Base-by-base conservation (phyloP, 2,329 filamentous ascomycete genomes). In the Penicillium corylophilum region DNA sequence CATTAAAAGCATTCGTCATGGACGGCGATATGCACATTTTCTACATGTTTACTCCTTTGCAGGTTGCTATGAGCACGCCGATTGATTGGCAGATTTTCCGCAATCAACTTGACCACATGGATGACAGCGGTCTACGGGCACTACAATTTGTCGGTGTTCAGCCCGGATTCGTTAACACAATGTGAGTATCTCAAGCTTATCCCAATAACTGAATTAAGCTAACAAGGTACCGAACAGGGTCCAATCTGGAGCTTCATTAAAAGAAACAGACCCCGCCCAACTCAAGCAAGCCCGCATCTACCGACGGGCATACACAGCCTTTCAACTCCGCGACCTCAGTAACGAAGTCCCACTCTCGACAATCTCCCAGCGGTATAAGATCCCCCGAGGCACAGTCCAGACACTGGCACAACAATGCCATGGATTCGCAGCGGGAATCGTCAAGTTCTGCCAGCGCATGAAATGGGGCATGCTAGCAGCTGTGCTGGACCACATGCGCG, bases 11-110 rank as follows among this genome's bases (percentile, higher is more conserved):
- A 1, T 91, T 92, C 63, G 88, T 90, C 12, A 85, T 92, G 82
- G 87, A 91, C 63, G 85, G 87, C 4, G 88, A 92, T 56, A 86
- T 92, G 84, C 88, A 91, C 62, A 80, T 89, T 12, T 79, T 90
- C 42, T 92, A 91, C 65, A 84, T 83, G 33, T 90, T 91, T 57
- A 90, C 88, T 0, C 88, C 88, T 0, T 79, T 91, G 2, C 84
- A 89, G 52, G 66, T 69, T 20, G 67, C 71, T 8, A 64, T 63
- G 33, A 64, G 60, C 16, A 71, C 78, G 3, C 73, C 76, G 8
- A 79, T 91, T 50, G 86, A 90, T 61, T 91, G 88, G 88, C 81
- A 82, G 46, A 80, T 85, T 0, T 90, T 89, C 60, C 82, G 86
- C 44, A 82, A 87, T 55, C 85, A 89, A 66, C 80, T 91, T 69